Conservation (phyloP, 1,284 basidiomycete species). For the Trametes polyzona region DNA sequence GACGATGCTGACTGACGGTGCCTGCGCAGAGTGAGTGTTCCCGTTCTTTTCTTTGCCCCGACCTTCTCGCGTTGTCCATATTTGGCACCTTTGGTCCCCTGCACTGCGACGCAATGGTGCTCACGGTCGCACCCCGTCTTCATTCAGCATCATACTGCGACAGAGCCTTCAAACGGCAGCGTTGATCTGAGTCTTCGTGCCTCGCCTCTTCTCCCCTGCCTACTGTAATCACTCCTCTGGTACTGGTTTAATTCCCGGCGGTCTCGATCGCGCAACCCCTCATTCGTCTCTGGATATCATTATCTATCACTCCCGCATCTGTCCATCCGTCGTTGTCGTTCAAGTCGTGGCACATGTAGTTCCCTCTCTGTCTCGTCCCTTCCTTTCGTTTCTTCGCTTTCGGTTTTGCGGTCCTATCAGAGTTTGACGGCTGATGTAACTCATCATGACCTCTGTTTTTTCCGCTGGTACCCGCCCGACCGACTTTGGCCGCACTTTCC, state of each 20-base stretch:
- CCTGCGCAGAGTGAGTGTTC: conserved; percentile 70
- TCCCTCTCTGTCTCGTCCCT: background rate
- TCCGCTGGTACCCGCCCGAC: conserved; percentile 10
- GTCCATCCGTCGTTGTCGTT: conserved; percentile 16
- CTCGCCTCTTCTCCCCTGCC: conserved; percentile 12
- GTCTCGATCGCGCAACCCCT: conserved; percentile 7
- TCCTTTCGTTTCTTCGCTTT: conserved; percentile 20
- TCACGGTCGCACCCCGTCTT: conserved; percentile 29
- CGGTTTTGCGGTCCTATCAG: conserved; percentile 11
- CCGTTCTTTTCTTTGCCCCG: conserved; percentile 37
- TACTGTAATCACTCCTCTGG: conserved; percentile 29
- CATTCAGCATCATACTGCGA: conserved; percentile 49
- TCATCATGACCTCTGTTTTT: conserved; percentile 20
- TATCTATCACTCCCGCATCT: conserved; percentile 7
- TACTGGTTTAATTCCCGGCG: conserved; percentile 27
- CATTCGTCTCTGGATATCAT: conserved; percentile 16
- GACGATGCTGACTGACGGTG: conserved; percentile 22
- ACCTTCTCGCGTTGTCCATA: conserved; percentile 27
- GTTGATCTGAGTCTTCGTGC: conserved; percentile 40
- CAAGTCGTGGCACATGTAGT: conserved; percentile 23
- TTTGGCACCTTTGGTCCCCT: conserved; percentile 22
- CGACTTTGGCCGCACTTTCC: conserved; percentile 10
- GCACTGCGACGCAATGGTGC: conserved; percentile 29
- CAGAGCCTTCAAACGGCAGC: conserved; percentile 49
- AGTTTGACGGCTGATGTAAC: conserved; percentile 21